Evolutionary conservation across 345 rosid genomes (phyloP), one percentile per base, ranked within the genome.

Genomic region (Euphorbia lathyris): DNA sequence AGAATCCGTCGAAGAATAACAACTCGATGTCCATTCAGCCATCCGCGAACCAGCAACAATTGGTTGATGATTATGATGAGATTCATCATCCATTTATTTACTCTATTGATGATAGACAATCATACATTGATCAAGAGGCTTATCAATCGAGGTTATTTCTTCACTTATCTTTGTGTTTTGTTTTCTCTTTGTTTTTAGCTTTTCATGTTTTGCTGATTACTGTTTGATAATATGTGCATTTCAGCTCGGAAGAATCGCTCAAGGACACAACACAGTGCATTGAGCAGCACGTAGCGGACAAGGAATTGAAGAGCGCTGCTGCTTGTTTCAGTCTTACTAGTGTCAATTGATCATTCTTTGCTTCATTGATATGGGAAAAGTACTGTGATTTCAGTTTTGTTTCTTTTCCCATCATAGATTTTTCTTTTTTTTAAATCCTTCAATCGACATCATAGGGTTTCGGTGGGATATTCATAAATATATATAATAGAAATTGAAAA

Each of bases 301-400:
- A 86, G 3, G 97, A 91, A 73, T 56, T 88, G 84, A 93, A 88
- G 85, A 91, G 75, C 74, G 98, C 96, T 7, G 96, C 97, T 30
- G 93, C 91, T 11, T 84, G 96, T 77, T 87, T 94, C 74, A 90
- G 84, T 70, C 93, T 94, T 30, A 91, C 90, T 25, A 88, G 96
- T 82, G 83, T 91, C 77, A 86, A 83, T 58, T 83, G 83, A 86
- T 36, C 40, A 19, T 40, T 40, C 36, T 2, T 32, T 32, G 36
- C 36, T 32, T 32, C 36, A 32, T 32, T 32, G 36, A 32, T 32
- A 2, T 9, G 43, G 43, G 43, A 40, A 40, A 40, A 40, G 43
- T 40, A 5, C 10, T 40, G 43, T 40, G 5, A 40, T 40, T 40
- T 40, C 43, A 40, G 11, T 40, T 40, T 40, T 40, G 43, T 40